Evolutionary conservation across 192 early-diverging fungal species (phyloP), one percentile per base, ranked within the genome.

Genomic region (Backusella psychrophila): DNA sequence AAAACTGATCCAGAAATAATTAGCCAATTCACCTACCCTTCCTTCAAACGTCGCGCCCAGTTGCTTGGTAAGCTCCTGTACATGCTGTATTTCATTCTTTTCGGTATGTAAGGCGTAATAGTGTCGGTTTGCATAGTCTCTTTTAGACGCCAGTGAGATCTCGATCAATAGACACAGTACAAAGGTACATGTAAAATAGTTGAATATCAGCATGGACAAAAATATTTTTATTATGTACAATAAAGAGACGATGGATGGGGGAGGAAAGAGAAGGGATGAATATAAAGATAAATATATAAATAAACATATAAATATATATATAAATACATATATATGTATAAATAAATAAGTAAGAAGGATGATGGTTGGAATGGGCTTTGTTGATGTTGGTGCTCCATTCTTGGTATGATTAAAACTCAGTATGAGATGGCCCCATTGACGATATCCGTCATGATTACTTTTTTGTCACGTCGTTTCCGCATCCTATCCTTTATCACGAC

Each of bases 1-100:
- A 59, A 82, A 82, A n/a, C 91, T 90, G 34, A 91, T 86, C 42
- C 91, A 85, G 76, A 89, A 92, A 76, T 93, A 88, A 41, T 91
- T 78, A 0, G 38, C 8, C 26, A 96, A 76, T 71, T 91, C 88
- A 39, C 94, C 95, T 6, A 96, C 87, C 35, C 78, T 85, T 17
- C 93, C 93, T 36, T 88, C 81, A 52, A 82, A 85, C 17, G 76
- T 69, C 0, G 83, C 81, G 7, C 81, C 78, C 26, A 90, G 65
- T 26, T 81, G 76, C 0, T 73, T 52, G 1, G 81, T 83, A 36
- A 88, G 66, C 33, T 81, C 75, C 9, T 75, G 56, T 4, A 84
- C 84, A 12, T 79, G 68, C 0, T 68, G 35, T 36, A 76, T 70
- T 23, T 44, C 12, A 36, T 71, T 73, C 5, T 73, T 82, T 74